Conservation (phyloP, 2,329 filamentous ascomycete species). For the Alternaria consortialis region DNA sequence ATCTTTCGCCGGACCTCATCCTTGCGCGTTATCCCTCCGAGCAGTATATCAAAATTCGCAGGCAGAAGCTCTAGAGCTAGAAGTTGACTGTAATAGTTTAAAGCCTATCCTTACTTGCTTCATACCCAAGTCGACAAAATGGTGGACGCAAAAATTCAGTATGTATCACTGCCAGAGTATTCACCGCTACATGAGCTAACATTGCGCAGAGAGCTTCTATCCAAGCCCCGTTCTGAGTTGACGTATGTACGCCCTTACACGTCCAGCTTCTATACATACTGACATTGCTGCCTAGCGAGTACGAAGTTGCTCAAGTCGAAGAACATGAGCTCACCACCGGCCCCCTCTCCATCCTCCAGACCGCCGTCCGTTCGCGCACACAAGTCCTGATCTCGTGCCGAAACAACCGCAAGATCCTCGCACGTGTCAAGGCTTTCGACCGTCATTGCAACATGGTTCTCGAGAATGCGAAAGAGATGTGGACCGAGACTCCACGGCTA, state of each 20-base stretch:
- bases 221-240: constrained; percentile 87
- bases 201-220: constrained; percentile 78
- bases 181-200: constrained; percentile 30
- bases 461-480: constrained; percentile 99
- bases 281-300: constrained; percentile 69
- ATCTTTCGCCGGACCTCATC: constrained; percentile 20
- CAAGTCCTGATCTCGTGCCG: constrained; percentile 97
- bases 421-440: constrained; percentile 97
- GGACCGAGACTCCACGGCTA: constrained; percentile 90
- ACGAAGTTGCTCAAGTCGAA: constrained; percentile 84
- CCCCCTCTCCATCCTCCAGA: constrained; percentile 92
- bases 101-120: background rate
- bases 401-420: constrained; percentile 97
- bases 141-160: constrained; percentile 58
- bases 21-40: constrained; percentile 19
- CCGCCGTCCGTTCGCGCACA: constrained; percentile 90
- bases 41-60: constrained; percentile 25
- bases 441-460: constrained; percentile 99
- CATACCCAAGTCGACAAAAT: constrained; percentile 21
- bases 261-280: constrained; percentile 19
- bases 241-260: constrained; percentile 69
- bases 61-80: constrained; percentile 28
- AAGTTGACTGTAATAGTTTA: constrained; percentile 28
- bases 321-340: constrained; percentile 82
- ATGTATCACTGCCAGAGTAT: constrained; percentile 21